Evolutionary conservation across 2,329 filamentous ascomycete species (phyloP).

Genomic region (Aspergillus quadricinctus): DNA sequence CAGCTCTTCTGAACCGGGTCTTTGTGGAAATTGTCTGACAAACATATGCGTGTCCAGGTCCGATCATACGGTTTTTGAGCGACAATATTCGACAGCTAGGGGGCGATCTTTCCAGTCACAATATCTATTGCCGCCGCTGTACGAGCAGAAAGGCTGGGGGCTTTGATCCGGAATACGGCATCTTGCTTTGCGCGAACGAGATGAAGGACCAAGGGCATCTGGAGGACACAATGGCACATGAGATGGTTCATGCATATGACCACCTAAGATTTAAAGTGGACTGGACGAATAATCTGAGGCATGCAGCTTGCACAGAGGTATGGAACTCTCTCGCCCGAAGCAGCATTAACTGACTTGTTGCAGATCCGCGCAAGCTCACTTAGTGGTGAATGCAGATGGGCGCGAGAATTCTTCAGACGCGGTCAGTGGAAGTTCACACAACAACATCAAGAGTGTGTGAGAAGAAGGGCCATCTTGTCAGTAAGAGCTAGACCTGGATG

Average conservation of each 20-base stretch:
- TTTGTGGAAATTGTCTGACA: neutral
- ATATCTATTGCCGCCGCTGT: slow-evolving; percentile 80
- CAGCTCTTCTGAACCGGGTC: neutral
- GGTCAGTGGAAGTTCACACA: slow-evolving; percentile 85
- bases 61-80: slow-evolving; percentile 79
- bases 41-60: slow-evolving; percentile 43
- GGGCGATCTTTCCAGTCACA: slow-evolving; percentile 66
- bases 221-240: slow-evolving; percentile 91
- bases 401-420: slow-evolving; percentile 76
- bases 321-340: neutral
- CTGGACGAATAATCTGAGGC: slow-evolving; percentile 71
- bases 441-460: slow-evolving; percentile 90
- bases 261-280: slow-evolving; percentile 88
- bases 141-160: slow-evolving; percentile 70
- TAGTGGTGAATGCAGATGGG: slow-evolving; percentile 90
- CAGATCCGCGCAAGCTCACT: slow-evolving; percentile 90
- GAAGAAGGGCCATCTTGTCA: slow-evolving; percentile 72
- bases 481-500: slow-evolving; percentile 74
- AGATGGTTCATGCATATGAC: slow-evolving; percentile 98
- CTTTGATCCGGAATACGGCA: slow-evolving; percentile 81
- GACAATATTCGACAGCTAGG: slow-evolving; percentile 77
- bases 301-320: slow-evolving; percentile 93
- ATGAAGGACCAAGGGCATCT: slow-evolving; percentile 73
- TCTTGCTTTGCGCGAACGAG: slow-evolving; percentile 89
- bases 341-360: slow-evolving; percentile 9